phyloP scores from a whole-genome alignment of 2,329 filamentous ascomycete genomes.

The Acephala macrosclerotiorum region DNA sequence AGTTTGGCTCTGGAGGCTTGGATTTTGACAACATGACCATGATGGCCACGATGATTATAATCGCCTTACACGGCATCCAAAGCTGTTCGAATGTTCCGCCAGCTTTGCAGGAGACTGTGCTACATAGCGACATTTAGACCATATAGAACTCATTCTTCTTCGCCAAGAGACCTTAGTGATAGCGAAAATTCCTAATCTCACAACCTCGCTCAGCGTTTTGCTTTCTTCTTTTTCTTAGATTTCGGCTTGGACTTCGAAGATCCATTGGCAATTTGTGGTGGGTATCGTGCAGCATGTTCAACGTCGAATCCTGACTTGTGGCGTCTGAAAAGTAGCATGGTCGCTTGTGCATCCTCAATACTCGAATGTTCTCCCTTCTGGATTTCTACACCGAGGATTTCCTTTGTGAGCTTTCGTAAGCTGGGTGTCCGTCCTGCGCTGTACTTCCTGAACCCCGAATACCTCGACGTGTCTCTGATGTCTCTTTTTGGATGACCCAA shows the following conservation, averaged over 20 bases:
- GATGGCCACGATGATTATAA: neutral
- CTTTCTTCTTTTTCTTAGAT: slow-evolving; percentile 50
- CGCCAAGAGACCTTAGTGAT: neutral
- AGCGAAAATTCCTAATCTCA: no score
- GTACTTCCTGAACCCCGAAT: slow-evolving; percentile 76
- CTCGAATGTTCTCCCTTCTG: slow-evolving; percentile 71
- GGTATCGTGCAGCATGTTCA: slow-evolving; percentile 75
- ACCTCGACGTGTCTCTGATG: slow-evolving; percentile 84
- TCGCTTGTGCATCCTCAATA: slow-evolving; percentile 82
- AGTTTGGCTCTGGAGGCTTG: slow-evolving; percentile 16
- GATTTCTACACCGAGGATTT: slow-evolving; percentile 67
- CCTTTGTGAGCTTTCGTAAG: slow-evolving; percentile 63
- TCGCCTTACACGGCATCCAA: neutral
- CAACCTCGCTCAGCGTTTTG: slow-evolving; percentile 31
- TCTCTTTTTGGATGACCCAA: slow-evolving; percentile 81
- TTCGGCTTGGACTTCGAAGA: slow-evolving; percentile 28
- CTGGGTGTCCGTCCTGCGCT: slow-evolving; percentile 73
- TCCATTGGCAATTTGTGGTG: slow-evolving; percentile 43
- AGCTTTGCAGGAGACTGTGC: slow-evolving; percentile 13
- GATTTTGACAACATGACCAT: slow-evolving; percentile 8
- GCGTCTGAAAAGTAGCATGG: slow-evolving; percentile 87
- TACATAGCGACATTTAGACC: slow-evolving; percentile 21
- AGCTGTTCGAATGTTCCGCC: neutral
- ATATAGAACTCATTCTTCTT: neutral
- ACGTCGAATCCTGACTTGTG: slow-evolving; percentile 87